These are phyloP conservation scores for Tilletia setariae DNA, from an alignment of 1,284 basidiomycete species.

Conservation along the genomic window DNA sequence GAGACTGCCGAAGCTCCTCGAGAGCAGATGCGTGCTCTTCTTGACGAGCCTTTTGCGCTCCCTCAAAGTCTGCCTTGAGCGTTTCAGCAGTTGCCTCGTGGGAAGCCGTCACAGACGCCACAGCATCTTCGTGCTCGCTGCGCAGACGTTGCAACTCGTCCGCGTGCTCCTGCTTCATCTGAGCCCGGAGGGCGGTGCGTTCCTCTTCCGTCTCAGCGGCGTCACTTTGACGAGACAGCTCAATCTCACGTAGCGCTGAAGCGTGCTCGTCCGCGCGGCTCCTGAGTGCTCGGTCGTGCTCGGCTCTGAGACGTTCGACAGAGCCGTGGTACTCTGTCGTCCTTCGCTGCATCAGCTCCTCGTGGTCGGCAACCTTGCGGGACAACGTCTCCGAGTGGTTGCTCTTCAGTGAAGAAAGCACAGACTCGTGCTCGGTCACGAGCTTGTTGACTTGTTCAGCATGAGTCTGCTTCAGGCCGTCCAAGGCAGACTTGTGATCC, in stretches of 20 bases:
- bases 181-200: slow-evolving; percentile 16
- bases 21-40: background rate
- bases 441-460: background rate
- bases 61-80: background rate
- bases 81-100: background rate
- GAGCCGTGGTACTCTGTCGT: slow-evolving; percentile 13
- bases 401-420: background rate
- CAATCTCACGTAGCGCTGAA: slow-evolving; percentile 19
- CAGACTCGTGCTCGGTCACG: background rate
- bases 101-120: slow-evolving; percentile 12
- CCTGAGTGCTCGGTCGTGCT: slow-evolving; percentile 25
- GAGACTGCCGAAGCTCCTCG: background rate
- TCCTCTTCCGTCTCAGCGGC: slow-evolving; percentile 20
- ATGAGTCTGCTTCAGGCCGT: background rate
- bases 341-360: slow-evolving; percentile 17
- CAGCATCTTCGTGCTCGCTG: slow-evolving; percentile 28
- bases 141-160: slow-evolving; percentile 19
- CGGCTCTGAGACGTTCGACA: slow-evolving; percentile 14
- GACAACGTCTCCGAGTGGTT: slow-evolving; percentile 1
- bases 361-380: slow-evolving; percentile 15
- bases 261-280: slow-evolving; percentile 28
- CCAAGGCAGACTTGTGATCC: slow-evolving; percentile 1
- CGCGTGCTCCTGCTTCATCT: slow-evolving; percentile 25
- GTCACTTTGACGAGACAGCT: slow-evolving; percentile 8
- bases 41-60: background rate